A percentile compares a stretch with the other conserved stretches of the same genome.
Evolutionary conservation across 495 filamentous ascomycete genomes (phyloP).

Genomic region (Sabuloglossum arenarium): DNA sequence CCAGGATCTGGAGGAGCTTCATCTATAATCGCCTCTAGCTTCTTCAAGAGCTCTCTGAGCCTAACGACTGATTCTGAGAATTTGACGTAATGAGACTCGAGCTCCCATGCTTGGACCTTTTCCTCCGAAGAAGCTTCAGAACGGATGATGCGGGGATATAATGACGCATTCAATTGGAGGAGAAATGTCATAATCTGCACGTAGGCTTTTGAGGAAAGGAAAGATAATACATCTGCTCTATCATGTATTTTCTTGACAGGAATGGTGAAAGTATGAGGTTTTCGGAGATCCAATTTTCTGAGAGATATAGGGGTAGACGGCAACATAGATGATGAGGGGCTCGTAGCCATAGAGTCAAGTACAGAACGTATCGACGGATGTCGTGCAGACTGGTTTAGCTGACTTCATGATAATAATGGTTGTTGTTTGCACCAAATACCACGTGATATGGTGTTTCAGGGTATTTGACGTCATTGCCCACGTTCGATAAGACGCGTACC

Average conservation of each 20-base stretch:
- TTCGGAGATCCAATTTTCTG: conserved; percentile 5
- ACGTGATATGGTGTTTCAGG: too few species aligned
- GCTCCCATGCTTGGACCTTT: conserved; percentile 30
- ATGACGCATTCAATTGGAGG: conserved; percentile 68
- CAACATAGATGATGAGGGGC: not conserved
- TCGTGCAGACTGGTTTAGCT: too few species aligned
- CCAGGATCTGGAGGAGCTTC: conserved; percentile 69
- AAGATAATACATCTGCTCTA: conserved; percentile 52
- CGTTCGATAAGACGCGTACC: too few species aligned
- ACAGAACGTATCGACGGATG: not conserved
- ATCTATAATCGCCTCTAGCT: conserved; percentile 42
- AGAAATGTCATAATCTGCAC: conserved; percentile 69
- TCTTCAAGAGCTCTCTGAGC: conserved; percentile 38
- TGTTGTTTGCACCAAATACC: too few species aligned
- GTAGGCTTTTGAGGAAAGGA: conserved; percentile 63
- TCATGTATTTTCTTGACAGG: conserved; percentile 66
- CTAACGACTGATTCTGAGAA: conserved; percentile 39
- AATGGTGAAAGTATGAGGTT: conserved; percentile 24
- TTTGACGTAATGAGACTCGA: conserved; percentile 24
- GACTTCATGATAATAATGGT: too few species aligned
- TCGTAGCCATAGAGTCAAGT: not conserved
- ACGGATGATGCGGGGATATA: conserved; percentile 43
- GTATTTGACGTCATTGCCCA: too few species aligned
- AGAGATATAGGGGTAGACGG: not conserved
- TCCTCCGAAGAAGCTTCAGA: conserved; percentile 12